Percentiles rank a stretch among this genome's conserved stretches.
phyloP scores from a whole-genome alignment of 768 basidiomycete genomes.

The Kwoniella dendrophila region DNA sequence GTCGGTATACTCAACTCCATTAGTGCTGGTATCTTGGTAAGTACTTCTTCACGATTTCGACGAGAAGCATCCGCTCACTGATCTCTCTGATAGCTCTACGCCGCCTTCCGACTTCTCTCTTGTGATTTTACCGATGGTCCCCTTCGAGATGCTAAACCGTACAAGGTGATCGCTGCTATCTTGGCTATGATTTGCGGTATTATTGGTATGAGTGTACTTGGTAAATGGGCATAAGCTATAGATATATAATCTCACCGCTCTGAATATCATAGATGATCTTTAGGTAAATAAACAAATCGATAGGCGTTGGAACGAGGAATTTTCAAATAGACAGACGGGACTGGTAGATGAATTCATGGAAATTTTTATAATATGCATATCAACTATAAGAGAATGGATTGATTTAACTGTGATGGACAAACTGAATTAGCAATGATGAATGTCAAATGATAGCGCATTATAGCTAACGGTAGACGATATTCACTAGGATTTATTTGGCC shows the following conservation, averaged over 20 bases:
- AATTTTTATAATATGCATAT: too few relatives aligned
- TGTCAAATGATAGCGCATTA: too few relatives aligned
- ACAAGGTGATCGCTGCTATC: conserved; percentile 38
- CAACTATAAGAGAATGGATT: too few relatives aligned
- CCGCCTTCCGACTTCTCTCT: conserved; percentile 38
- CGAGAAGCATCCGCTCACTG: background rate
- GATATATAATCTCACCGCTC: too few relatives aligned
- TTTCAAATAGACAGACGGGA: too few relatives aligned
- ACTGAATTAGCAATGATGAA: too few relatives aligned
- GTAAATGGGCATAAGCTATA: conserved; percentile 42
- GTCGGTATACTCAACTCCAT: conserved; percentile 38
- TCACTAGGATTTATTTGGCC: conserved; percentile 9
- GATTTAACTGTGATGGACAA: too few relatives aligned
- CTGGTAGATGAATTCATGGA: too few relatives aligned
- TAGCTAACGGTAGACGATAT: background rate
- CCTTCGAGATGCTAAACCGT: conserved; percentile 27
- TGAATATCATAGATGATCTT: too few relatives aligned
- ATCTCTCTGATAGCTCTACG: background rate
- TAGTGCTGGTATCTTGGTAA: conserved; percentile 34
- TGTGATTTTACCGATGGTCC: conserved; percentile 45
- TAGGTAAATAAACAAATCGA: too few relatives aligned
- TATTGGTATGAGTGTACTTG: conserved; percentile 49
- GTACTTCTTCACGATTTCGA: conserved; percentile 31
- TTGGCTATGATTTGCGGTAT: conserved; percentile 36
- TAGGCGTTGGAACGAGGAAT: too few relatives aligned